Percentiles rank a stretch among this genome's conserved stretches.
Evolutionary conservation across 441 rosid genomes (phyloP).

Genomic region (Pelargonium myrrhifolium): DNA sequence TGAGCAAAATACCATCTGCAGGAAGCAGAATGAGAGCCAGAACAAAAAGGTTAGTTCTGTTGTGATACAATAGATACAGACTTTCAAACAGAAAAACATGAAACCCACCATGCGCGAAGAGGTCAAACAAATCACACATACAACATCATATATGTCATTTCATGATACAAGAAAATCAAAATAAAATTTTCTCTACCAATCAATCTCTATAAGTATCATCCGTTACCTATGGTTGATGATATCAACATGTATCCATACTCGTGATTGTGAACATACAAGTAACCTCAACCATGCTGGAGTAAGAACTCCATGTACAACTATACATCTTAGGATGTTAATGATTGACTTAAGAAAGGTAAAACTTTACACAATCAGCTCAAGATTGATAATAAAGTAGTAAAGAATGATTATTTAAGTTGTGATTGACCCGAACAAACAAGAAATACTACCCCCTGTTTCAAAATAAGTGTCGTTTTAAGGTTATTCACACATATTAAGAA

Average conservation of each 20-base stretch:
- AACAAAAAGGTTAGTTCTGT: not conserved
- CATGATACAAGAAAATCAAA: not conserved
- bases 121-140: not conserved
- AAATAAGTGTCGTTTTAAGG: too few species aligned
- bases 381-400: not conserved
- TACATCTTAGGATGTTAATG: not conserved
- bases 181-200: not conserved
- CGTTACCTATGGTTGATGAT: not conserved
- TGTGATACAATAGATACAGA: not conserved
- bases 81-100: not conserved
- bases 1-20: constrained; percentile 81
- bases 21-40: constrained; percentile 20
- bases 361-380: not conserved
- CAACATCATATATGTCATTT: not conserved
- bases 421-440: too few species aligned
- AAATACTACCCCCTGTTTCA: too few species aligned
- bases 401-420: not conserved
- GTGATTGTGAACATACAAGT: not conserved
- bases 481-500: too few species aligned
- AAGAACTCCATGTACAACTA: not conserved
- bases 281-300: not conserved
- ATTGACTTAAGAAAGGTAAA: not conserved
- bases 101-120: not conserved
- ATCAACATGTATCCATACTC: not conserved
- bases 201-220: not conserved